A percentile compares a stretch with the other conserved stretches of the same genome.
phyloP scores from a whole-genome alignment of 2,329 filamentous ascomycete genomes.

The Verticillium isaacii region DNA sequence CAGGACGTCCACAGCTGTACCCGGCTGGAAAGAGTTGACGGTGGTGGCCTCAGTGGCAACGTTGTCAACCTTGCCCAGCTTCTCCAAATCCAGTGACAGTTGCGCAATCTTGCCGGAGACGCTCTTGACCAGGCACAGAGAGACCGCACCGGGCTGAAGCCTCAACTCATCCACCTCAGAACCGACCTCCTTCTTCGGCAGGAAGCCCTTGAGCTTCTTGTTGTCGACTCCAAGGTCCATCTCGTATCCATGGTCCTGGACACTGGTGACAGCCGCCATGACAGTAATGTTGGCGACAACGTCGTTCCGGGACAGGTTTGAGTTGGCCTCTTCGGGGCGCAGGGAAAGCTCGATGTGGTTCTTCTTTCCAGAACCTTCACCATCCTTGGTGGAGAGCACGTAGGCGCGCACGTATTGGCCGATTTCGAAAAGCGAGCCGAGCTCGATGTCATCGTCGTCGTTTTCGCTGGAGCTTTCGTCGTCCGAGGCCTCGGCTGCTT shows the following conservation, averaged over 20 bases:
- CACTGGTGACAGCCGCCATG: conserved; percentile 82
- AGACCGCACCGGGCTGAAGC: conserved; percentile 77
- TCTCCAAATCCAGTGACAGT: conserved; percentile 69
- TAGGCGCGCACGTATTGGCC: conserved; percentile 87
- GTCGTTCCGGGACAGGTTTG: conserved; percentile 66
- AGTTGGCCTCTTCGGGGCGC: conserved; percentile 73
- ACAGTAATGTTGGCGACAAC: conserved; percentile 71
- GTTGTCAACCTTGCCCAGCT: conserved; percentile 62
- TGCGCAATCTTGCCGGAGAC: conserved; percentile 81
- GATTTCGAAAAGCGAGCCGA: conserved; percentile 69
- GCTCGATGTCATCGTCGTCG: conserved; percentile 58
- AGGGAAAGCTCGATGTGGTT: conserved; percentile 79
- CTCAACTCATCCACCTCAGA: conserved; percentile 57
- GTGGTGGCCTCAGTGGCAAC: conserved; percentile 73
- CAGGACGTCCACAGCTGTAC: conserved; percentile 82
- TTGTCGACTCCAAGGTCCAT: conserved; percentile 83
- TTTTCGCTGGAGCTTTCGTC: conserved; percentile 51
- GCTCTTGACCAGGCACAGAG: conserved; percentile 76
- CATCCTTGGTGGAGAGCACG: conserved; percentile 73
- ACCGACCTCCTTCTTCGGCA: conserved; percentile 79
- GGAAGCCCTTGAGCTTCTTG: conserved; percentile 69
- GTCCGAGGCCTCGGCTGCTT: conserved; percentile 51
- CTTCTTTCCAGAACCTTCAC: conserved; percentile 57
- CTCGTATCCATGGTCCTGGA: conserved; percentile 92
- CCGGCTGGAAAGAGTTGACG: conserved; percentile 85